A percentile compares a stretch with the other conserved stretches of the same genome.
Evolutionary conservation across 2,329 filamentous ascomycete genomes (phyloP).

Genomic region (Aspergillus tubingensis): DNA sequence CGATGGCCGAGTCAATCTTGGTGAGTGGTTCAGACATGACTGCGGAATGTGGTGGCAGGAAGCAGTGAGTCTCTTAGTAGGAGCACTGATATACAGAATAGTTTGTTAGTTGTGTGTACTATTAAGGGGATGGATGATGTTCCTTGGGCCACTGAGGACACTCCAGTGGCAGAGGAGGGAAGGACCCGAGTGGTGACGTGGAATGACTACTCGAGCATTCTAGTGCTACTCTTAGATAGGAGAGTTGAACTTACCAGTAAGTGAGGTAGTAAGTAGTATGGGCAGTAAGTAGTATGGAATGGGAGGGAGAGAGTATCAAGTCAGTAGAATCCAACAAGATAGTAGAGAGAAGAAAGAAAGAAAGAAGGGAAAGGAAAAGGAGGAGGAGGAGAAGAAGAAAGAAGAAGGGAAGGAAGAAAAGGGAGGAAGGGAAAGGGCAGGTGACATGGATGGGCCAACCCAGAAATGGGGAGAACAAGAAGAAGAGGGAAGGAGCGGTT

Average conservation of each 20-base stretch:
- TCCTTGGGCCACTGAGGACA: not conserved
- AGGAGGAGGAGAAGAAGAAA: conserved; percentile 8
- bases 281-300: conserved; percentile 12
- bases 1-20: conserved; percentile 91
- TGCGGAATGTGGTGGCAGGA: conserved; percentile 10
- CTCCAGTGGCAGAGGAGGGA: not conserved
- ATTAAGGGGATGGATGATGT: not conserved
- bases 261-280: not conserved
- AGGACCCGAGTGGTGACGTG: not conserved
- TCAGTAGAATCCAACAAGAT: not conserved
- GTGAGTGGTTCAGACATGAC: conserved; percentile 67
- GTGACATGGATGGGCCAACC: conserved; percentile 31
- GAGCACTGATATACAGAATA: not conserved
- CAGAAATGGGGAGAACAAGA: not conserved
- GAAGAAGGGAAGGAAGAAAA: conserved; percentile 14
- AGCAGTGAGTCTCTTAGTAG: not conserved
- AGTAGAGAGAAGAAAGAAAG: conserved; percentile 8
- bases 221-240: not conserved
- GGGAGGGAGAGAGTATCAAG: conserved; percentile 10
- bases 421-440: conserved; percentile 23
- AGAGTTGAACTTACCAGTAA: conserved; percentile 14
- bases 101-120: not conserved
- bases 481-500: not conserved
- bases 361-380: not conserved
- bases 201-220: not conserved